phyloP scores from a whole-genome alignment of 192 early-diverging fungal species.

The Ramicandelaber brevisporus region DNA sequence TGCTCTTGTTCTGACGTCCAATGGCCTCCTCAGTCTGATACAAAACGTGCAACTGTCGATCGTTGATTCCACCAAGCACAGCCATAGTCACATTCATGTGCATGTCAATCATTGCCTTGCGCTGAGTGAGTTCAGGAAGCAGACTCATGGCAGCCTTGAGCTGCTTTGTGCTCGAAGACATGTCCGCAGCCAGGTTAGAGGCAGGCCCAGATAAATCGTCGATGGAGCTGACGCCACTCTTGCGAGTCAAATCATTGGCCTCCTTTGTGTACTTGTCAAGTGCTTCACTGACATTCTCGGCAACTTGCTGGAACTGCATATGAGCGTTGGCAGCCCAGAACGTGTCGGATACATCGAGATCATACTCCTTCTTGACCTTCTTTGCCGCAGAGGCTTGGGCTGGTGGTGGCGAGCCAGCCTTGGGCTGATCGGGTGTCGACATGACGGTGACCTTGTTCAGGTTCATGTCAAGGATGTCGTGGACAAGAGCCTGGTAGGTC shows the following conservation, averaged over 20 bases:
- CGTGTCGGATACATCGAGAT: slow-evolving; percentile 69
- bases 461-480: slow-evolving; percentile 83
- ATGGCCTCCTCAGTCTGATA: slow-evolving; percentile 87
- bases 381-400: slow-evolving; percentile 35
- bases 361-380: slow-evolving; percentile 43
- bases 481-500: slow-evolving; percentile 92
- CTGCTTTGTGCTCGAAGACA: slow-evolving; percentile 59
- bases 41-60: slow-evolving; percentile 77
- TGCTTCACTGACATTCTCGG: slow-evolving; percentile 82
- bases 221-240: slow-evolving; percentile 54
- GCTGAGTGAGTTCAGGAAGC: slow-evolving; percentile 83
- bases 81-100: slow-evolving; percentile 95
- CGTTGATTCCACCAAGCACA: slow-evolving; percentile 68
- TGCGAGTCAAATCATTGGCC: slow-evolving; percentile 70
- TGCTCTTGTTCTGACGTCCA: slow-evolving; percentile 41
- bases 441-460: slow-evolving; percentile 55
- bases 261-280: slow-evolving; percentile 86
- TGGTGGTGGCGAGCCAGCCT: neutral
- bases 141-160: slow-evolving; percentile 74
- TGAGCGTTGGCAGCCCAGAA: slow-evolving; percentile 87
- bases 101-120: slow-evolving; percentile 86
- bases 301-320: slow-evolving; percentile 90
- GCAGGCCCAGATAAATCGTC: slow-evolving; percentile 53
- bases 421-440: neutral
- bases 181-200: slow-evolving; percentile 23